Evolutionary conservation across 495 filamentous ascomycete genomes (phyloP), one percentile per base, ranked within the genome.

Genomic region (Lophiostoma macrostomum): DNA sequence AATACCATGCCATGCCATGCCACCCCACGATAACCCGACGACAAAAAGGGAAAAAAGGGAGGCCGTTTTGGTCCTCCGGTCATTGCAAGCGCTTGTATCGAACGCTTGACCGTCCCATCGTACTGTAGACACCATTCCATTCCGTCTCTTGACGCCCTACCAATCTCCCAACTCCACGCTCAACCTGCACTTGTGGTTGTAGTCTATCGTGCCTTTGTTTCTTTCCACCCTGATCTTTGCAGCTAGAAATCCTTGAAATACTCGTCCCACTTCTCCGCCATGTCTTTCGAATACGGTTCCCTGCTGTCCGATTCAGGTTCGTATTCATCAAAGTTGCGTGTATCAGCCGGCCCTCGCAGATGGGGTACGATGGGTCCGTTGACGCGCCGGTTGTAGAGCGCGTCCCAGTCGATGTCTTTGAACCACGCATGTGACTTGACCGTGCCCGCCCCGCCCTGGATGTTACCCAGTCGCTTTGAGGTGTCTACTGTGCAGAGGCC

Each of bases 401-500:
- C 85, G 31, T 95, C 82, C 93, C 93, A 98, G 60, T 89, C 78
- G 45, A 96, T 80, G 27, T 79, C 78, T 49, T 75, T 61, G 70
- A 97, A 98, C 70, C 95, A 98, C 1, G 88, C 82, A 60, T 98
- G 93, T 2, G 75, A 68, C 68, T 94, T 96, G 49, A 98, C 91
- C 49, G 83, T 76, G 20, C 76, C 76, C 10, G 89, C 85, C 41
- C 93, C 90, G 45, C 89, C 90, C 41, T 81, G 81, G 51, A 96
- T 89, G 67, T 96, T 88, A 35, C 93, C 93, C 14, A 98, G 74
- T 38, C 93, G 83, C 41, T 89, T 83, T 0, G 87, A 85, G 6
- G 89, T 86, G 65, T 95, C 91, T 30, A 90, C 89, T 32, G 87
- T 93, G 74, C 91, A 96, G 45, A 98, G 80, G 28, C 82, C 76